Evolutionary conservation across 768 basidiomycete genomes (phyloP).

Genomic region (Termitomyces sp.): DNA sequence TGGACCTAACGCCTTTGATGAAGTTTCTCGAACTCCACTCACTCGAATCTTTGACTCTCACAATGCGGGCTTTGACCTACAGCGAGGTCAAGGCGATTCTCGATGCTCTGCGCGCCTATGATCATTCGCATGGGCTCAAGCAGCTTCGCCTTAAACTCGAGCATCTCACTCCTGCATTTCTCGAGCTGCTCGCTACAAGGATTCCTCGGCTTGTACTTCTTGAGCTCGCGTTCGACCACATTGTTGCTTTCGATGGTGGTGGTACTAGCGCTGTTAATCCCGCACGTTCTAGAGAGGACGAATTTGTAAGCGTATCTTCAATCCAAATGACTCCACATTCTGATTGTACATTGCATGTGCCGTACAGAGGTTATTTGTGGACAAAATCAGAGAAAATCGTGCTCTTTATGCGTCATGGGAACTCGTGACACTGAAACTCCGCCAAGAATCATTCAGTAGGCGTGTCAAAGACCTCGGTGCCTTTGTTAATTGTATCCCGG

Average conservation of each 20-base stretch:
- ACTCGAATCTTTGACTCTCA: conserved; percentile 28
- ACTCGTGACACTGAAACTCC: conserved; percentile 5
- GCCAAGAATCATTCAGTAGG: background rate
- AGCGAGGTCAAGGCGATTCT: conserved; percentile 27
- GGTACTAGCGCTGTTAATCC: background rate
- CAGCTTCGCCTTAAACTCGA: conserved; percentile 17
- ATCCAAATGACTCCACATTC: background rate
- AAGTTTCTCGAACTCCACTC: conserved; percentile 25
- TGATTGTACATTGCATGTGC: background rate
- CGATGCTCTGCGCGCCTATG: conserved; percentile 10
- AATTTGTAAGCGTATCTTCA: conserved; percentile 8
- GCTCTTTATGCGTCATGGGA: conserved; percentile 9
- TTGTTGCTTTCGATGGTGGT: conserved; percentile 6
- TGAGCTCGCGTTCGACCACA: conserved; percentile 19
- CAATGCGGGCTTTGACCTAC: conserved; percentile 28
- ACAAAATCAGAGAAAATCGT: background rate
- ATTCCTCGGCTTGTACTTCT: conserved; percentile 19
- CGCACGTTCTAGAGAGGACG: background rate
- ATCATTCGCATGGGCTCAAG: conserved; percentile 9
- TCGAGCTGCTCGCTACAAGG: conserved; percentile 18
- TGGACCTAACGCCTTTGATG: conserved; percentile 21
- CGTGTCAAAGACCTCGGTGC: conserved; percentile 1
- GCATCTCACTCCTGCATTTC: conserved; percentile 19
- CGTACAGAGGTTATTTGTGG: conserved; percentile 9
- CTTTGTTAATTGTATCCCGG: conserved; percentile 12